Conservation (phyloP, 2,329 filamentous ascomycete species). For the Cytospora mali region DNA sequence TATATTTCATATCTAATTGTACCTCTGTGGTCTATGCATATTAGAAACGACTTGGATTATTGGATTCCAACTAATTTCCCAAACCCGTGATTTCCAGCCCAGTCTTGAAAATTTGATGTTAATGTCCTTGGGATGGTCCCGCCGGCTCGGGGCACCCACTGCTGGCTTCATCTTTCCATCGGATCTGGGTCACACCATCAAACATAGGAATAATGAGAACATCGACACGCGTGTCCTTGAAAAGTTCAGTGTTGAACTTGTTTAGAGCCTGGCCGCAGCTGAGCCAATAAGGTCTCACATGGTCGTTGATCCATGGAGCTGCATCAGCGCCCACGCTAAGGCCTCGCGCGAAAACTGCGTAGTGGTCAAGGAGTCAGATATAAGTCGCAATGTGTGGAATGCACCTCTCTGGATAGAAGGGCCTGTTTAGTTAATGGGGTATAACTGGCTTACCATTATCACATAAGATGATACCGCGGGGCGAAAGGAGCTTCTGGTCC, state of each 20-base stretch:
- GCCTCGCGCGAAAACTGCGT: not conserved
- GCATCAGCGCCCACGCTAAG: not conserved
- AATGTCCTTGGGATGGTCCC: too few relatives aligned
- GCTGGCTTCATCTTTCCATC: not conserved
- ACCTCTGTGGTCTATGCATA: too few relatives aligned
- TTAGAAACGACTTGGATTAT: too few relatives aligned
- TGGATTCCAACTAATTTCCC: too few relatives aligned
- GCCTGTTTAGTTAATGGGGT: too few relatives aligned
- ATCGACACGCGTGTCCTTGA: not conserved
- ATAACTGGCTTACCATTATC: not conserved
- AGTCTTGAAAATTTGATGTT: too few relatives aligned
- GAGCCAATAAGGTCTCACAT: not conserved
- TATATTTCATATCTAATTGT: too few relatives aligned
- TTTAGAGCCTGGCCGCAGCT: not conserved
- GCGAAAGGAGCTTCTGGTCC: constrained; percentile 24
- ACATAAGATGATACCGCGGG: not conserved
- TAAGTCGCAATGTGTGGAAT: too few relatives aligned
- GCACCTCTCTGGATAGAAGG: too few relatives aligned
- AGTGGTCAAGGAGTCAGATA: not conserved
- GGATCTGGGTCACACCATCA: not conserved
- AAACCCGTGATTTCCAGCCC: too few relatives aligned
- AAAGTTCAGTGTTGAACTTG: not conserved
- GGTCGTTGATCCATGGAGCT: not conserved
- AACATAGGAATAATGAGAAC: not conserved
- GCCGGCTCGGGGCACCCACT: too few relatives aligned